Base-by-base conservation (phyloP, 495 filamentous ascomycete species). In the Lophiotrema nucula region DNA sequence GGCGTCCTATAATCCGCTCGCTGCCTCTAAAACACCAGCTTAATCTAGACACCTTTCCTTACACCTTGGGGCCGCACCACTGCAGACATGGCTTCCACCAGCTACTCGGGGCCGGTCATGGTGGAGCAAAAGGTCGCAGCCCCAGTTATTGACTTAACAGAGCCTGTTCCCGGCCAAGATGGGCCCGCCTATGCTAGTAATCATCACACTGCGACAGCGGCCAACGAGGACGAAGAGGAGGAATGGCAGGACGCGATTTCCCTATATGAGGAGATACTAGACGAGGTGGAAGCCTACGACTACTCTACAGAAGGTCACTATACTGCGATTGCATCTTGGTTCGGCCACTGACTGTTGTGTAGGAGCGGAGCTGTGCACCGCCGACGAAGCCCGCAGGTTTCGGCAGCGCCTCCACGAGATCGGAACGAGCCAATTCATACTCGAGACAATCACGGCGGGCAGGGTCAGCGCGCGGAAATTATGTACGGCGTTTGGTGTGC, bases 401-500 rank as follows among this genome's bases (percentile, higher is more conserved):
- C 82, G 88, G 48, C 77, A 86, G 46, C 80, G 85, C 18, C 75
- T 97, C 16, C 85, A 88, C 62, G 77, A 82, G 23, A 73, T 92
- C 56, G 92, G 92, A 3, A 86, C 86, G 42, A 81, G 84, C 43
- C 78, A 83, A 15, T 96, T 97, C 71, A 78, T 89, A 52, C 75
- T 82, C 56, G 78, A 84, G 55, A 91, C 88, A 11, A 79, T 97
- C 52, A 81, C 83, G 33, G 76, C 79, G 22, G 82, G 83, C 13
- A 74, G 75, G 23, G 81, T 92, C 56, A 83, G 87, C 1, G 89
- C 87, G 21, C 88, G 87, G 73, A 93, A 89, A 71, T 76, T 98
- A 19, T 83, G 91, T 59, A 93, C 90, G 4, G 93, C 92, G n/a
- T 98, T 98, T 74, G 87, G 88, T 45, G 84, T 96, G 56, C 71